Base-by-base conservation (phyloP, 495 filamentous ascomycete species). In the Talaromyces adpressus region DNA sequence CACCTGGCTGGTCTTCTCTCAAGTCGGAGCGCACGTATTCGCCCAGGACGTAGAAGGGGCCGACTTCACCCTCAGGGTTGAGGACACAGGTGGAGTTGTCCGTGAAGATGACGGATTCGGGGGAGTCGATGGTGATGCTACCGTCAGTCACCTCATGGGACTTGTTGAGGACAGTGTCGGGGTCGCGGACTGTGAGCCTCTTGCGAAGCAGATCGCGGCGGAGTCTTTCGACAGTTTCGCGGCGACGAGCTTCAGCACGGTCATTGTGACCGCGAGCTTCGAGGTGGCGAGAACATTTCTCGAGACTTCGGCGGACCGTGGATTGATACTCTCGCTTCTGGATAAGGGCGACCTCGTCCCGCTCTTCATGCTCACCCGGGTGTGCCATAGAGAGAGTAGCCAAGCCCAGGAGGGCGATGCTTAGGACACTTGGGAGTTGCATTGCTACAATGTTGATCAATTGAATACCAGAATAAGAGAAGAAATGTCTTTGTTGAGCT, bases 11-110 rank as follows among this genome's bases (percentile, higher is more conserved):
- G n/a, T 65, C 72, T 29, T 85, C 84, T 3, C 71, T 66, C 12
- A 86, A 56, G 65, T 85, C 70, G 16, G 66, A 71, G 52, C 85
- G 82, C 69, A 87, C 79, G 4, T 78, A 71, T 67, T 86, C 78
- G 25, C 72, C 71, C 36, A 41, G 36, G 4, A 75, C 66, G 63
- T 66, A 75, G 66, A 68, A 75, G 8, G 73, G 73, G 1, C 73
- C 71, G 16, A 65, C 66, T 11, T 70, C 67, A 9, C 70, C 69
- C 41, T 75, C 69, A 0, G 73, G 71, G 12, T 63, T 59, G 0
- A 75, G 64, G 18, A 73, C 64, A 47, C 69, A 71, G 25, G 63
- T 54, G 1, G 64, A 63, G 63, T 65, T 69, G 12, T 67, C 64
- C 49, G 39, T 18, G 57, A 72, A 74, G 3, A 74, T 57, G 32